Evolutionary conservation across 345 rosid genomes (phyloP), one percentile per base, ranked within the genome.

Genomic region (Zanthoxylum bungeanum): DNA sequence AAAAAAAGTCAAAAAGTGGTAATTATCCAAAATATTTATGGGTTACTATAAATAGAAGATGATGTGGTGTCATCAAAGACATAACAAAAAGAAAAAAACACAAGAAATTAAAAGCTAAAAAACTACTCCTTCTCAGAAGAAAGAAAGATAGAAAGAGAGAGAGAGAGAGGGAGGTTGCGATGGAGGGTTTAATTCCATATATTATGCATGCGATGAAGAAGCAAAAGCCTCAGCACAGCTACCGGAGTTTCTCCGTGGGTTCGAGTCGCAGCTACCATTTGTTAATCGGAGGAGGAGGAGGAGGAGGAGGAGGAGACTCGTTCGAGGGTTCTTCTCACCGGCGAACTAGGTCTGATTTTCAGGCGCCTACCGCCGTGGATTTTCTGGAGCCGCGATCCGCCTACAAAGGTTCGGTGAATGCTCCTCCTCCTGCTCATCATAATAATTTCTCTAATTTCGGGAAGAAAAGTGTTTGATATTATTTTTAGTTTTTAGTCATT

Each of bases 141-240:
- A 17, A 60, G 25, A n/a, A 21, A 21, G 27, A 2, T 5, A 57
- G 10, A 9, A n/a, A n/a, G n/a, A n/a, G n/a, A n/a, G n/a, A n/a
- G n/a, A n/a, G n/a, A n/a, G n/a, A n/a, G n/a, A n/a, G n/a, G n/a
- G n/a, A 22, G 30, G 46, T 36, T 61, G 2, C 21, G 17, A 37
- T 37, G 97, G 97, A 91, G 72, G 97, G 97, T n/a, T 74, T 89
- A 42, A 89, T 89, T 69, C 95, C 97, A 9, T 89, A 51, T 58
- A 50, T 89, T 24, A 56, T 89, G 39, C 89, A 76, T 58, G 89
- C 84, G 31, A 63, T 88, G 57, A 84, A 61, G 49, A 61, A 22
- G 31, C 49, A 39, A 3, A 61, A 7, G 49, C 66, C 49, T 10
- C 49, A 22, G 0, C 47, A 61, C 9, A 40, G 30, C 28, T 61